phyloP scores from a whole-genome alignment of 352 stramenopile genomes.

The Aphanomyces astaci region DNA sequence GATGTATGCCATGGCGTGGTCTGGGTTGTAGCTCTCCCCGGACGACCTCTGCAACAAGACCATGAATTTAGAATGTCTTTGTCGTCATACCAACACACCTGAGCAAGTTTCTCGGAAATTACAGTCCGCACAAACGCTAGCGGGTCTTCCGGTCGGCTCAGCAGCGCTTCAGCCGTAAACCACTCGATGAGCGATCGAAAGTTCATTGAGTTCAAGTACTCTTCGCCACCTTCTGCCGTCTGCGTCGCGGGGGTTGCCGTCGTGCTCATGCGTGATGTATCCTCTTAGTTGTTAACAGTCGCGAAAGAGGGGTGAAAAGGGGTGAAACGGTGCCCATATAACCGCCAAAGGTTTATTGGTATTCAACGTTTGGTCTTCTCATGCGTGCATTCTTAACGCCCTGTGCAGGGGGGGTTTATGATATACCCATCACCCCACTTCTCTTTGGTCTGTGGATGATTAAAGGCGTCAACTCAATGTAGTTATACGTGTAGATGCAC shows the following conservation, averaged over 20 bases:
- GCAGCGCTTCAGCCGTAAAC: constrained; percentile 80
- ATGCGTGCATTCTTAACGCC: too few species aligned
- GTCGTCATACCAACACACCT: too few species aligned
- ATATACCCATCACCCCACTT: too few species aligned
- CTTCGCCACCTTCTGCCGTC: constrained; percentile 67
- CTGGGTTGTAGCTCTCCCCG: constrained; percentile 65
- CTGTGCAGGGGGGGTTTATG: too few species aligned
- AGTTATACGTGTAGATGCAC: too few species aligned
- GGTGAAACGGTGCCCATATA: too few species aligned
- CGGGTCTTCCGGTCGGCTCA: constrained; percentile 79
- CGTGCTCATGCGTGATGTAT: not conserved
- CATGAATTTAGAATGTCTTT: not conserved
- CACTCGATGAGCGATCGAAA: constrained; percentile 89
- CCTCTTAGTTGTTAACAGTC: not conserved
- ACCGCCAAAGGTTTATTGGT: too few species aligned
- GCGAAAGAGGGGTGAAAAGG: too few species aligned
- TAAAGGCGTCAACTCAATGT: too few species aligned
- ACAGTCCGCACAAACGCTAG: constrained; percentile 73
- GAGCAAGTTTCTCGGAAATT: constrained; percentile 72
- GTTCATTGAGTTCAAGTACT: constrained; percentile 82
- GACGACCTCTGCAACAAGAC: constrained; percentile 18
- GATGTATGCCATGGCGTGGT: constrained; percentile 76
- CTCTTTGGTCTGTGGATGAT: too few species aligned
- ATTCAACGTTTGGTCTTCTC: too few species aligned
- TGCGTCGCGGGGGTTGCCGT: constrained; percentile 27